Percentiles rank a stretch among this genome's conserved stretches.
Evolutionary conservation across 2,329 filamentous ascomycete genomes (phyloP).

Genomic region (Colletotrichum tropicicola): DNA sequence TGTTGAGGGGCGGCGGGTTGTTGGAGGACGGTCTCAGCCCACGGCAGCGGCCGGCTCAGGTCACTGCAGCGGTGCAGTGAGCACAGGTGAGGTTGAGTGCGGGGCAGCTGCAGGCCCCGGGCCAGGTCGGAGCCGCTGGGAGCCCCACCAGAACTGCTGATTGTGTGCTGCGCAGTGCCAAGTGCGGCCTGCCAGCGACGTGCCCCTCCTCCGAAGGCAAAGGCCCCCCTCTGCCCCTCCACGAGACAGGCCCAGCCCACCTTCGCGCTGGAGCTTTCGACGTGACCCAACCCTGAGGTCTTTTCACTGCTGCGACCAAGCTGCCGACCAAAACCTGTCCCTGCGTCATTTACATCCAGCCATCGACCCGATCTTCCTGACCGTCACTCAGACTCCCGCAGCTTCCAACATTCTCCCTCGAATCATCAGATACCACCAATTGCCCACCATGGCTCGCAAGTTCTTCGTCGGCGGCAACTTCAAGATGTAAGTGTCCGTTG

Average conservation of each 20-base stretch:
- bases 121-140: slow-evolving; percentile 17
- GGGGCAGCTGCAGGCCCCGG: slow-evolving; percentile 25
- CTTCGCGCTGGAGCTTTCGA: slow-evolving; percentile 27
- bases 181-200: background rate
- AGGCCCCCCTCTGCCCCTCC: slow-evolving; percentile 26
- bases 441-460: slow-evolving; percentile 85
- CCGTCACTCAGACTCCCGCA: background rate
- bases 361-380: slow-evolving; percentile 9
- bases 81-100: slow-evolving; percentile 27
- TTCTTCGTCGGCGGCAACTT: slow-evolving; percentile 99
- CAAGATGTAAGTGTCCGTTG: slow-evolving; percentile 80
- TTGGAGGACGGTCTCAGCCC: slow-evolving; percentile 28
- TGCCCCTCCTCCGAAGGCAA: slow-evolving; percentile 4
- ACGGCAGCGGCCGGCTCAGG: background rate
- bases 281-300: slow-evolving; percentile 31
- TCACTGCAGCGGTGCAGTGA: background rate
- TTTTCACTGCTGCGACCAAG: slow-evolving; percentile 17
- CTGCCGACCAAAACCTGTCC: slow-evolving; percentile 7
- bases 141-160: slow-evolving; percentile 23
- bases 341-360: slow-evolving; percentile 31
- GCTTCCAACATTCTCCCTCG: slow-evolving; percentile 1
- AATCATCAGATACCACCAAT: slow-evolving; percentile 35
- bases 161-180: no score
- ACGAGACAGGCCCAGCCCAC: slow-evolving; percentile 24
- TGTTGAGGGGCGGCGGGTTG: slow-evolving; percentile 26